Conservation (phyloP, 2,329 filamentous ascomycete genomes). For the Claviceps sorghi region DNA sequence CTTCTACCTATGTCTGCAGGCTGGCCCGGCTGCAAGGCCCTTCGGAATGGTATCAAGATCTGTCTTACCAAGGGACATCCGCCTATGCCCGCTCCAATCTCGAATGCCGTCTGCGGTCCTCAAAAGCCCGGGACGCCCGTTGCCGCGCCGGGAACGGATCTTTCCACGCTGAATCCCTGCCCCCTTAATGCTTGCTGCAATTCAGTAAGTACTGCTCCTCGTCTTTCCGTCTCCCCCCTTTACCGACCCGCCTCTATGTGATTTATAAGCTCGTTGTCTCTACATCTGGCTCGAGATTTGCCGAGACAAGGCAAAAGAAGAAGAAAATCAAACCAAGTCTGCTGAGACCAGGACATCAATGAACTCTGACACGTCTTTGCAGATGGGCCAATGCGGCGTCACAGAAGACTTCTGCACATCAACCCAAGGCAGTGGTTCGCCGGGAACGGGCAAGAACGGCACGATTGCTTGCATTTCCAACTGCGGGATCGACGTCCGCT, state of each 20-base stretch:
- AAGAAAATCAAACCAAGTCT: no score
- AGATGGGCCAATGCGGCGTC: not conserved
- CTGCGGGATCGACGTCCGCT: conserved; percentile 11
- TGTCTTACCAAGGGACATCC: conserved; percentile 11
- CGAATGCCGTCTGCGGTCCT: conserved; percentile 12
- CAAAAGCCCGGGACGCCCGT: conserved; percentile 11
- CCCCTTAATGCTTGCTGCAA: conserved; percentile 9
- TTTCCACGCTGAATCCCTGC: conserved; percentile 16
- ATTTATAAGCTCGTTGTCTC: not conserved
- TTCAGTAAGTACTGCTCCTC: not conserved
- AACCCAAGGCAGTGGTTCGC: not conserved
- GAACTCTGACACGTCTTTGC: not conserved
- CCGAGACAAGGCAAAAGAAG: not conserved
- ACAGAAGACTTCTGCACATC: not conserved
- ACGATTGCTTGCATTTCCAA: conserved; percentile 12
- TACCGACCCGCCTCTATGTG: not conserved
- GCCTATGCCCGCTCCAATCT: conserved; percentile 10
- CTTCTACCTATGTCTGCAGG: not conserved
- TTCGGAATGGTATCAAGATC: conserved; percentile 4
- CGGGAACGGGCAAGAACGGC: not conserved
- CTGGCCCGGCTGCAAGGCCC: not conserved
- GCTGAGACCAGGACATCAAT: no score
- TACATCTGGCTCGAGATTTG: not conserved
- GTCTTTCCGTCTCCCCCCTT: not conserved
- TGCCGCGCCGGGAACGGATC: conserved; percentile 4